Base-by-base conservation (phyloP, 2,329 filamentous ascomycete species). In the Colletotrichum agaves region DNA sequence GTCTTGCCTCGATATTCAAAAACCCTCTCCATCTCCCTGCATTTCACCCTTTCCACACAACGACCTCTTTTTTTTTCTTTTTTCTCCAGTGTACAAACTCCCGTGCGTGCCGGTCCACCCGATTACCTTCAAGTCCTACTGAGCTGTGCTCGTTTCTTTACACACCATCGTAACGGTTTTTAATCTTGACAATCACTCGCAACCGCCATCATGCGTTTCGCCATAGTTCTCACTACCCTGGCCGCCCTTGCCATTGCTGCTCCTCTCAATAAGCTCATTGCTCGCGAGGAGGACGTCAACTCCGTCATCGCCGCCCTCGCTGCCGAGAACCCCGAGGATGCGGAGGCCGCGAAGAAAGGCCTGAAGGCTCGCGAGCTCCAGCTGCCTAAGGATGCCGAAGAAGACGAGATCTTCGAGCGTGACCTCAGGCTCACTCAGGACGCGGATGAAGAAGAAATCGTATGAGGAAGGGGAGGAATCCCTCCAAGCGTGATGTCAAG, bases 201-300 rank as follows among this genome's bases (percentile, higher is more conserved):
- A 35, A 49, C 41, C 41, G 58, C 33, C 63, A 66, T 5, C 8
- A 67, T 67, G 64, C 64, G 64, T 35, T 67, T 67, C 60, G 17
- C 64, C 8, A 8, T 67, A 31, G 64, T 46, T 10, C 39, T 67
- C 64, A 67, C 64, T 13, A 58, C 64, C 12, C 33, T 67, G 39
- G 60, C 47, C n/a, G 64, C 64, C 31, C 60, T 44, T 15, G 64
- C 53, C 53, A 67, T 67, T 11, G 60, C 64, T 5, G 64, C 52
- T 17, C 64, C 64, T 12, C 46, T 67, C 52, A 46, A 64, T 4
- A 35, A 8, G 33, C 21, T 67, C 27, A 23, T 52, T 31, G 60
- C 52, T 23, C 60, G 60, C 31, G 27, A 55, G n/a, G 60, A 67
- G 12, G 52, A 63, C 7, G 50, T 47, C 31, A 64, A 41, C 37